phyloP scores from a whole-genome alignment of 306 rosid species.

The Fragaria nilgerrensis region DNA sequence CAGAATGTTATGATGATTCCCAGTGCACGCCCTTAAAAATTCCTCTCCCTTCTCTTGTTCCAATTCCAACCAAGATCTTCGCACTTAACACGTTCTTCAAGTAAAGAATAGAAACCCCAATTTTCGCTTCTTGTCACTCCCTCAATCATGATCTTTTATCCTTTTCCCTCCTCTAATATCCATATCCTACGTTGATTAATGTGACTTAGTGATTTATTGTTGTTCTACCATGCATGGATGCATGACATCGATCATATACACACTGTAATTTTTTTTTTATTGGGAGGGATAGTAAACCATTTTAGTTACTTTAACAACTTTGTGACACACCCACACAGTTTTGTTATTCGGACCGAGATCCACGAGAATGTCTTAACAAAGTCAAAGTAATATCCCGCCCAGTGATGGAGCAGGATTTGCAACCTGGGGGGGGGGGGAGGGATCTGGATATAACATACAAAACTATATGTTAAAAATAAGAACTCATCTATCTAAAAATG shows the following conservation, averaged over 20 bases:
- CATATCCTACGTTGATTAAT: background rate
- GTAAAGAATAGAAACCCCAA: conserved; percentile 37
- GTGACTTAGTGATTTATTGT: background rate
- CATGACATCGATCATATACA: background rate
- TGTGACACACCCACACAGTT: too few relatives aligned
- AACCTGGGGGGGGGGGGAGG: too few relatives aligned
- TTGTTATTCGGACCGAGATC: too few relatives aligned
- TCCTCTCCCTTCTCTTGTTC: conserved; percentile 24
- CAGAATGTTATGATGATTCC: conserved; percentile 72
- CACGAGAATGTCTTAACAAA: too few relatives aligned
- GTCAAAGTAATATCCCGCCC: too few relatives aligned
- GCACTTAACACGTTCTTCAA: conserved; percentile 61
- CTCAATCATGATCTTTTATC: conserved; percentile 58
- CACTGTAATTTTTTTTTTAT: too few relatives aligned
- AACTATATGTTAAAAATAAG: too few relatives aligned
- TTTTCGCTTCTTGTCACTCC: conserved; percentile 59
- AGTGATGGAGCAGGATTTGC: too few relatives aligned
- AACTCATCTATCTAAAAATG: too few relatives aligned
- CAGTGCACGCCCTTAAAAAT: conserved; percentile 61
- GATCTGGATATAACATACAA: too few relatives aligned
- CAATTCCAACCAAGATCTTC: conserved; percentile 40
- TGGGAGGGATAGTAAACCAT: too few relatives aligned
- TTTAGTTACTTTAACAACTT: too few relatives aligned
- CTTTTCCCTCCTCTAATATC: conserved; percentile 20
- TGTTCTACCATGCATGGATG: background rate